These are phyloP conservation scores for Davidsoniella eucalypti DNA, from an alignment of 2,329 filamentous ascomycete species.

Conservation along the genomic window DNA sequence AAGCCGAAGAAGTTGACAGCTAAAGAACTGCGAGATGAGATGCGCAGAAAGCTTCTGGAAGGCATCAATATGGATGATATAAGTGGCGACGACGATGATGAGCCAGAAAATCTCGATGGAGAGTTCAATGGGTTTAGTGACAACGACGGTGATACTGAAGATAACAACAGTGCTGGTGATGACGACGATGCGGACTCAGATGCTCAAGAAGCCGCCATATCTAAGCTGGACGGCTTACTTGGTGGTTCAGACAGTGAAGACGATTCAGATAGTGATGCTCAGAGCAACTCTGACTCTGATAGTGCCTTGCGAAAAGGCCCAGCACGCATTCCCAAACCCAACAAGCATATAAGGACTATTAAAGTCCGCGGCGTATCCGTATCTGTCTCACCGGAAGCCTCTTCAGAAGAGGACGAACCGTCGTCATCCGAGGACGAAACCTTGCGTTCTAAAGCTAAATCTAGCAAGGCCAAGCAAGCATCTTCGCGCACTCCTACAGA, in stretches of 20 bases:
- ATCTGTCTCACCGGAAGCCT: slow-evolving; percentile 13
- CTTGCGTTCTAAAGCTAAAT: slow-evolving; percentile 9
- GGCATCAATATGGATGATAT: slow-evolving; percentile 11
- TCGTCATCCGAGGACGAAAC: slow-evolving; percentile 11
- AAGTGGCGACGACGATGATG: slow-evolving; percentile 20
- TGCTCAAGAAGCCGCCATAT: slow-evolving; percentile 22
- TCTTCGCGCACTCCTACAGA: slow-evolving; percentile 15
- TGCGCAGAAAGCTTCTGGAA: slow-evolving; percentile 7
- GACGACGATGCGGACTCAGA: slow-evolving; percentile 17
- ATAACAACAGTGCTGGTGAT: slow-evolving; percentile 14
- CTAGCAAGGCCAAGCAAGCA: slow-evolving; percentile 7
- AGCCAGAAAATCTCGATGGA: slow-evolving; percentile 16
- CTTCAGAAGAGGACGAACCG: slow-evolving; percentile 2
- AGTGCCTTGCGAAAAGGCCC: background rate
- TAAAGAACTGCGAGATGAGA: slow-evolving; percentile 2
- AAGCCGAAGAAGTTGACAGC: slow-evolving; percentile 18
- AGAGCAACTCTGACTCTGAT: slow-evolving; percentile 18
- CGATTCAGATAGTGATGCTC: slow-evolving; percentile 20
- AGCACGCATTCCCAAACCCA: too few species aligned
- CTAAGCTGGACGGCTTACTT: slow-evolving; percentile 30
- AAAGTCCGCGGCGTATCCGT: slow-evolving; percentile 24
- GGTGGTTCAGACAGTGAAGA: slow-evolving; percentile 29
- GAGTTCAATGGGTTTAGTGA: slow-evolving; percentile 15
- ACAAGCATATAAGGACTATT: slow-evolving; percentile 12
- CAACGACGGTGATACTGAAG: slow-evolving; percentile 15